These are phyloP conservation scores for Asterophora lycoperdoides DNA, from an alignment of 768 basidiomycete genomes.

Conservation along the genomic window DNA sequence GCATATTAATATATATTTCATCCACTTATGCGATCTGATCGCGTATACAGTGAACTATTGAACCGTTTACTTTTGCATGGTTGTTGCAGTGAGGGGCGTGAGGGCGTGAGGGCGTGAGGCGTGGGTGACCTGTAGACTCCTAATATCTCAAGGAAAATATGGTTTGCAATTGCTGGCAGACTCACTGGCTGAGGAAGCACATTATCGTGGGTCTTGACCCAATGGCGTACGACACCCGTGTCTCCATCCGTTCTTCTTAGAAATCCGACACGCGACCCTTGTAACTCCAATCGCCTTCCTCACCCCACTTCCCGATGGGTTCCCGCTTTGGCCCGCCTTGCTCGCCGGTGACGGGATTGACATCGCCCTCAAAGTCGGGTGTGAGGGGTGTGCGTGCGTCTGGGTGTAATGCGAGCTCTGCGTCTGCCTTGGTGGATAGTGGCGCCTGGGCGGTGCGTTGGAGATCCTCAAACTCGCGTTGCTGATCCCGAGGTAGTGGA, in stretches of 20 bases:
- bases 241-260: constrained; percentile 26
- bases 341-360: constrained; percentile 82
- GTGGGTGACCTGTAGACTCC: too few relatives aligned
- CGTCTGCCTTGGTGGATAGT: constrained; percentile 26
- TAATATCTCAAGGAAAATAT: too few relatives aligned
- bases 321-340: constrained; percentile 84
- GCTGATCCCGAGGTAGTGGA: constrained; percentile 67
- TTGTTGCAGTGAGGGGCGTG: too few relatives aligned
- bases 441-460: constrained; percentile 55
- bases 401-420: constrained; percentile 55
- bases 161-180: too few relatives aligned
- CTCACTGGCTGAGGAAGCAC: too few relatives aligned
- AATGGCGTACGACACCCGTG: not conserved
- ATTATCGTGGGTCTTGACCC: too few relatives aligned
- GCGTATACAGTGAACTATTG: too few relatives aligned
- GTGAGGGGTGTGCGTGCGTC: constrained; percentile 57
- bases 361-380: constrained; percentile 75
- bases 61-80: too few relatives aligned
- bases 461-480: constrained; percentile 86
- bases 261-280: constrained; percentile 89
- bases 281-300: constrained; percentile 82
- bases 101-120: too few relatives aligned
- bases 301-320: constrained; percentile 61
- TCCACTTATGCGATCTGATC: too few relatives aligned
- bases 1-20: too few relatives aligned